Conservation (phyloP, 331 rosid species). For the Acacia pycnantha region DNA sequence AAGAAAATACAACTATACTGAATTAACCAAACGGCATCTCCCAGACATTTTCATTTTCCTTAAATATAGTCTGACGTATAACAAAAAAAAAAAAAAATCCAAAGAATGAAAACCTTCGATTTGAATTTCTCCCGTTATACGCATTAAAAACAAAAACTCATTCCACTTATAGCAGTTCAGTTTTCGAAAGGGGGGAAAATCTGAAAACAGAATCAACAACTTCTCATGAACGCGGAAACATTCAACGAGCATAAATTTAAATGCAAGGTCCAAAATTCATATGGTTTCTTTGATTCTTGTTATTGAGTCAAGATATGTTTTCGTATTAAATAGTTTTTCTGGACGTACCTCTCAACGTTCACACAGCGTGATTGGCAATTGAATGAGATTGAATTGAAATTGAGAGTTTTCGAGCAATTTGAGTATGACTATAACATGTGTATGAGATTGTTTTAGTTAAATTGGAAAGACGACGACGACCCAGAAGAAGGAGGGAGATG, state of each 20-base stretch:
- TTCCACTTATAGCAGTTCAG: too few relatives aligned
- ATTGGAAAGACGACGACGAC: neutral
- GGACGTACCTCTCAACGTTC: too few relatives aligned
- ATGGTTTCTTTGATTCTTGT: neutral
- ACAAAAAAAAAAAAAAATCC: neutral
- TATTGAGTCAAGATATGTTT: neutral
- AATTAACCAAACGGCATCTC: neutral
- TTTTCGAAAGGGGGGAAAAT: too few relatives aligned
- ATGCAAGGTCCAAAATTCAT: neutral
- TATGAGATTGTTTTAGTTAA: neutral
- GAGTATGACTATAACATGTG: neutral
- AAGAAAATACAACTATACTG: too few relatives aligned
- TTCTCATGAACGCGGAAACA: too few relatives aligned
- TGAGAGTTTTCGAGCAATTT: neutral
- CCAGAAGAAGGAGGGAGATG: neutral
- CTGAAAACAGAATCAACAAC: neutral
- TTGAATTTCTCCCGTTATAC: neutral
- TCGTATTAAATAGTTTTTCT: neutral
- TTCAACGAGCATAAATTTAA: too few relatives aligned
- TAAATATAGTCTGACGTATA: neutral
- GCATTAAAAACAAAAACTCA: too few relatives aligned
- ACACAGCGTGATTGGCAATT: too few relatives aligned
- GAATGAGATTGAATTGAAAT: too few relatives aligned
- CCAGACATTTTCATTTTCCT: neutral
- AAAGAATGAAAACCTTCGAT: neutral